These are phyloP conservation scores for Diaporthe destruens DNA, from an alignment of 2,329 filamentous ascomycete species.

Conservation along the genomic window DNA sequence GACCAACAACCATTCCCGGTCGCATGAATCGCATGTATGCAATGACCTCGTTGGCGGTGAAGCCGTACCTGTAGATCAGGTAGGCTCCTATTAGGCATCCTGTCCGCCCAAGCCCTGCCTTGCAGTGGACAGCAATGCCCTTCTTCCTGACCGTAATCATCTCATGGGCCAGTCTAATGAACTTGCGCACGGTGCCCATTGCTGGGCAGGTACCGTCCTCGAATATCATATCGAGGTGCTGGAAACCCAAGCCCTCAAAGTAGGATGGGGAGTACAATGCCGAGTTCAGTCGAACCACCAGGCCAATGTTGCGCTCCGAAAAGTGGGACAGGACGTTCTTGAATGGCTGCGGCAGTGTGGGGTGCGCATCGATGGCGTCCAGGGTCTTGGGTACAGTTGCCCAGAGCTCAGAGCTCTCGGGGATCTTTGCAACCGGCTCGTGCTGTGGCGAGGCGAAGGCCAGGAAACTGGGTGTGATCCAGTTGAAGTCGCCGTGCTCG, in stretches of 20 bases:
- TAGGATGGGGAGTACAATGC: slow-evolving; percentile 97
- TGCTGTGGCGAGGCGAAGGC: slow-evolving; percentile 97
- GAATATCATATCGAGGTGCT: slow-evolving; percentile 99
- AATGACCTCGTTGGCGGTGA: slow-evolving; percentile 97
- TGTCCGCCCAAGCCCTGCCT: slow-evolving; percentile 94
- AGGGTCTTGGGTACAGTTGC: slow-evolving; percentile 80
- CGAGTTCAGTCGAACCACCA: slow-evolving; percentile 96
- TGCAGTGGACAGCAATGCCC: slow-evolving; percentile 97
- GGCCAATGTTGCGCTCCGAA: slow-evolving; percentile 85
- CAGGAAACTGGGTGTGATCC: slow-evolving; percentile 94
- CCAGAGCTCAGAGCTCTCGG: slow-evolving; percentile 79
- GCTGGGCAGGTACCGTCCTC: slow-evolving; percentile 97
- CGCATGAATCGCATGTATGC: slow-evolving; percentile 99
- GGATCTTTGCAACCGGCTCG: slow-evolving; percentile 78
- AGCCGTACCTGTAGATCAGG: slow-evolving; percentile 95
- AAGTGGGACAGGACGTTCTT: slow-evolving; percentile 97
- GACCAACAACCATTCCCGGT: slow-evolving; percentile 98
- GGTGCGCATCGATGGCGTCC: slow-evolving; percentile 77
- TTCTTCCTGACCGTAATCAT: slow-evolving; percentile 93
- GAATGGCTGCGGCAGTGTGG: slow-evolving; percentile 85
- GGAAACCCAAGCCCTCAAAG: slow-evolving; percentile 94
- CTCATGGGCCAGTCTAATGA: slow-evolving; percentile 94
- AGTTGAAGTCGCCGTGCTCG: slow-evolving; percentile 99
- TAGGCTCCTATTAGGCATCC: slow-evolving; percentile 98
- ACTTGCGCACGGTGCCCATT: slow-evolving; percentile 89